Evolutionary conservation across 139 green algal genomes (phyloP).

Genomic region (Eudorina sp.): DNA sequence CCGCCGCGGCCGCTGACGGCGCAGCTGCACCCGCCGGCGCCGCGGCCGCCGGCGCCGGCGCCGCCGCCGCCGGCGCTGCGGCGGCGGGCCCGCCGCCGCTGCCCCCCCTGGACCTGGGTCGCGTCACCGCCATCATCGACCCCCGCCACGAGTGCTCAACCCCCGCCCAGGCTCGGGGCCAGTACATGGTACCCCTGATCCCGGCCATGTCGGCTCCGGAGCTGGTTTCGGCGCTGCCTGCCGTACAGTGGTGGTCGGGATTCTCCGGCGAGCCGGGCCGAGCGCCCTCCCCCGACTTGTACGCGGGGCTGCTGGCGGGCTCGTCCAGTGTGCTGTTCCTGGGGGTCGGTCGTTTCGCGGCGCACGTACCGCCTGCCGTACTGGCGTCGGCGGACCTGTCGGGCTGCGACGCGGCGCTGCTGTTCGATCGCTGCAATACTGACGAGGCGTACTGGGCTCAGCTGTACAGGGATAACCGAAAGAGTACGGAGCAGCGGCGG

Average conservation of each 20-base stretch:
- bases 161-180: conserved; percentile 30
- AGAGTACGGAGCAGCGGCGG: conserved; percentile 41
- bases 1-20: not conserved
- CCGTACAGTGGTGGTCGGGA: not conserved
- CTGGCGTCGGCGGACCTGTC: conserved; percentile 54
- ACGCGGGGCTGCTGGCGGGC: not conserved
- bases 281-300: conserved; percentile 14
- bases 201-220: conserved; percentile 13
- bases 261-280: conserved; percentile 5
- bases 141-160: conserved; percentile 54
- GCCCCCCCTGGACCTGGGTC: conserved; percentile 52
- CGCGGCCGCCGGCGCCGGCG: not conserved
- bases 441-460: conserved; percentile 56
- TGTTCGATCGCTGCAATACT: conserved; percentile 65
- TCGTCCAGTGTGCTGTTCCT: conserved; percentile 54
- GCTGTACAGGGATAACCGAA: conserved; percentile 67
- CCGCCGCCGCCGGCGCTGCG: not conserved
- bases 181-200: conserved; percentile 40
- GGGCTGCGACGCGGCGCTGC: conserved; percentile 49
- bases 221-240: conserved; percentile 3
- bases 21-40: not conserved
- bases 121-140: conserved; percentile 60
- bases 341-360: conserved; percentile 55
- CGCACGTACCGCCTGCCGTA: conserved; percentile 36
- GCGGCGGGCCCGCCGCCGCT: not conserved